Conservation (phyloP, 108 stramenopile genomes). For the Mediolabrus comicus region DNA sequence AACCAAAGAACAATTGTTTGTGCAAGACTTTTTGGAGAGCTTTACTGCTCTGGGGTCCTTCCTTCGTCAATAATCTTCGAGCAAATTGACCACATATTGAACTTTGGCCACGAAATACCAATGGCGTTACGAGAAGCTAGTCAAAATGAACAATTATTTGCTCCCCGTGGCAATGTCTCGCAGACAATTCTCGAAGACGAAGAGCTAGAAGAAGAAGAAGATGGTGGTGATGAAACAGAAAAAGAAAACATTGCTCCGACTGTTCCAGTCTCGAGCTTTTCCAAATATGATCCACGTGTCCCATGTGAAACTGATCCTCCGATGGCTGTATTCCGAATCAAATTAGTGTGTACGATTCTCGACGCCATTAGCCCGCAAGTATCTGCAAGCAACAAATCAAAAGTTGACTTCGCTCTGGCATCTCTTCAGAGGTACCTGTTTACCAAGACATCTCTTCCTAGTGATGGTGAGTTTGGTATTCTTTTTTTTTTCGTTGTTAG, state of each 20-base stretch:
- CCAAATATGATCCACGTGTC: slow-evolving; percentile 89
- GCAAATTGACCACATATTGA: slow-evolving; percentile 80
- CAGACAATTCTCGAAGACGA: slow-evolving; percentile 84
- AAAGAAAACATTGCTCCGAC: slow-evolving; percentile 21
- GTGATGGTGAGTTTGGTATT: slow-evolving; percentile 58
- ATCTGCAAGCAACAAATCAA: slow-evolving; percentile 56
- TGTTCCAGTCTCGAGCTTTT: slow-evolving; percentile 72
- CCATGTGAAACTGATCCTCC: slow-evolving; percentile 81
- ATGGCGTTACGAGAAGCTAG: slow-evolving; percentile 62
- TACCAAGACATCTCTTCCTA: slow-evolving; percentile 85
- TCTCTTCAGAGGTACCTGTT: slow-evolving; percentile 94
- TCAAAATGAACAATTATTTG: slow-evolving; percentile 37
- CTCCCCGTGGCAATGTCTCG: slow-evolving; percentile 41
- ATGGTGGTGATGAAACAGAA: slow-evolving; percentile 41
- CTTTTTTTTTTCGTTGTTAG: not conserved
- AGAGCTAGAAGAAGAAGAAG: slow-evolving; percentile 76
- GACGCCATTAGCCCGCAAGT: slow-evolving; percentile 73
- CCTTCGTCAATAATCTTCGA: slow-evolving; percentile 74
- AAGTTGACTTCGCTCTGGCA: slow-evolving; percentile 67
- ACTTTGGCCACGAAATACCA: slow-evolving; percentile 92
- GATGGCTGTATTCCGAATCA: slow-evolving; percentile 78
- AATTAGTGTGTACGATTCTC: slow-evolving; percentile 84
- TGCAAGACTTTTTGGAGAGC: slow-evolving; percentile 84
- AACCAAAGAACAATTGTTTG: slow-evolving; percentile 87
- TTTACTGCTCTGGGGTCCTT: slow-evolving; percentile 73